A percentile compares a stretch with the other conserved stretches of the same genome.
Conservation (phyloP, 164 flowering plant genomes). For the Stephania japonica region DNA sequence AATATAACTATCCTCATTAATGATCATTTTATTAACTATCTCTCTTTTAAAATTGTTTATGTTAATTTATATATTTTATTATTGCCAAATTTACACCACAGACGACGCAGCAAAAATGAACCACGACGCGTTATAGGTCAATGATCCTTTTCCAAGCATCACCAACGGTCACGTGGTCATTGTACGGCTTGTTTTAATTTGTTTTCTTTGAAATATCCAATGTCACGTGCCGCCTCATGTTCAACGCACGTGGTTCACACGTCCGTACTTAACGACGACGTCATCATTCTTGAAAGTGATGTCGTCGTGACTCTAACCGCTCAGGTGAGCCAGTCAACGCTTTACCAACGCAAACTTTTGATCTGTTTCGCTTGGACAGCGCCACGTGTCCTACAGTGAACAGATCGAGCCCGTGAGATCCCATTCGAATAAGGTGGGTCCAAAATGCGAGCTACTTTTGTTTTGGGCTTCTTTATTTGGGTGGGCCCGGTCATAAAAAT, state of each 20-base stretch:
- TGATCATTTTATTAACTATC: no score
- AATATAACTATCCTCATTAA: no score
- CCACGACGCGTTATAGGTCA: no score
- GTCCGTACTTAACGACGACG: no score
- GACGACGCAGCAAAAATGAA: no score
- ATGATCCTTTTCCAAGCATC: no score
- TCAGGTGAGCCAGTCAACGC: not conserved
- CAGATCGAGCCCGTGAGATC: not conserved
- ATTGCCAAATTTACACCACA: no score
- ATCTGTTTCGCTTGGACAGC: not conserved
- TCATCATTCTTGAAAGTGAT: not conserved
- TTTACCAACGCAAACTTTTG: no score
- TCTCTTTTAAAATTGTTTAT: no score
- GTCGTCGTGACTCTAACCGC: not conserved
- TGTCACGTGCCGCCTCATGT: not conserved
- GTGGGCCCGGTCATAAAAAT: not conserved
- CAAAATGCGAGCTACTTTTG: not conserved
- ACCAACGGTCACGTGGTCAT: no score
- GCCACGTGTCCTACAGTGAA: not conserved
- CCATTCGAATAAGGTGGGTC: not conserved
- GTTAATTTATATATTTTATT: no score
- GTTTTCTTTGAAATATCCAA: not conserved
- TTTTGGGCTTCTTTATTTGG: not conserved
- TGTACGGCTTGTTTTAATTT: no score
- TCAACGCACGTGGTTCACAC: not conserved